A percentile compares a stretch with the other conserved stretches of the same genome.
Evolutionary conservation across 2,329 filamentous ascomycete species (phyloP).

Genomic region (Colletotrichum sp.): DNA sequence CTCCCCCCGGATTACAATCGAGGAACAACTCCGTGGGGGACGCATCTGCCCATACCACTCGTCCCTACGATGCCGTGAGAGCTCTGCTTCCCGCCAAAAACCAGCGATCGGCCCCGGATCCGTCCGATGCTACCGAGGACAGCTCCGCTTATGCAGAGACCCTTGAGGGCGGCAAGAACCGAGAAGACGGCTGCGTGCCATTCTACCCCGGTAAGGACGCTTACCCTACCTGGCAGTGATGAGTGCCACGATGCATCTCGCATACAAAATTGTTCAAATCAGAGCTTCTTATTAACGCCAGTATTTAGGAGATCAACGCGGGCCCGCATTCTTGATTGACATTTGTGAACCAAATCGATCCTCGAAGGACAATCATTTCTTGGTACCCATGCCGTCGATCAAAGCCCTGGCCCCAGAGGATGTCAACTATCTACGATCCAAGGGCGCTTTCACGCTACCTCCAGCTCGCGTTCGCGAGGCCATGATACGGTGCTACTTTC

Average conservation of each 20-base stretch:
- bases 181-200: not conserved
- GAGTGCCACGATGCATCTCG: not conserved
- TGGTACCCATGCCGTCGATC: constrained; percentile 10
- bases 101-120: not conserved
- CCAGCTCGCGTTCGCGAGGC: constrained; percentile 14
- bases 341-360: constrained; percentile 10
- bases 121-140: constrained; percentile 7
- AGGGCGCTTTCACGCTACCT: constrained; percentile 24
- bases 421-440: constrained; percentile 14
- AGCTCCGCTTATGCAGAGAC: constrained; percentile 16
- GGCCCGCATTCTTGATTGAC: constrained; percentile 2
- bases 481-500: constrained; percentile 27
- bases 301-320: not conserved
- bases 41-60: not conserved
- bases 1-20: not conserved
- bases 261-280: not conserved
- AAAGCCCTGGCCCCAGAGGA: constrained; percentile 6
- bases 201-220: constrained; percentile 6
- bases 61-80: constrained; percentile 7
- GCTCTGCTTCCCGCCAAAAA: not conserved
- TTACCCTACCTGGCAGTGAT: not conserved
- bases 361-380: constrained; percentile 8
- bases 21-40: not conserved
- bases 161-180: not conserved
- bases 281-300: not conserved